Percentiles rank a stretch among this genome's conserved stretches.
Conservation (phyloP, 371 early-diverging fungal genomes). For the Rhizopus arrhizus region DNA sequence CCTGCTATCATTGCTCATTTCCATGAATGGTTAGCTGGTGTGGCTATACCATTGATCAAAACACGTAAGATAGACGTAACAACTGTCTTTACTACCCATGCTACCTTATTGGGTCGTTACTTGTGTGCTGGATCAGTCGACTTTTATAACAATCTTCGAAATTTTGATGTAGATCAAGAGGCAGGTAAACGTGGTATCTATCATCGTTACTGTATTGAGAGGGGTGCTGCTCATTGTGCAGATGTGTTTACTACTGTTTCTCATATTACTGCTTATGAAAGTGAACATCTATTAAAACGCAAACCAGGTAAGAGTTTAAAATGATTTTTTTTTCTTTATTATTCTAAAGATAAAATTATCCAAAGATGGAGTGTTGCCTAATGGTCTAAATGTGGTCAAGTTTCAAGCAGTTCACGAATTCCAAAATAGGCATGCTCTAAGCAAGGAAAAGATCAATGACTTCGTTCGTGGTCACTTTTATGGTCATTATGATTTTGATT, state of each 20-base stretch:
- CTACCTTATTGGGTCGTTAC: conserved; percentile 95
- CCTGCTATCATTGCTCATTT: conserved; percentile 93
- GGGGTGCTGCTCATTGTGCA: conserved; percentile 93
- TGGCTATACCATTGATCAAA: conserved; percentile 87
- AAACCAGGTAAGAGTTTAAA: conserved; percentile 74
- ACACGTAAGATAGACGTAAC: conserved; percentile 86
- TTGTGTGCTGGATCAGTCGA: conserved; percentile 94
- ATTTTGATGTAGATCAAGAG: conserved; percentile 94
- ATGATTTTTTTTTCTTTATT: conserved; percentile 7
- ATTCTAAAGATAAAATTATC: background rate
- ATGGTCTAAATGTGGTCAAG: conserved; percentile 94
- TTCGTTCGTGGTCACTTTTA: conserved; percentile 97
- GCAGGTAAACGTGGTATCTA: conserved; percentile 97
- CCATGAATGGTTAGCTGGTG: conserved; percentile 96
- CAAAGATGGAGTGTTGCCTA: conserved; percentile 92
- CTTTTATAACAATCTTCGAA: conserved; percentile 91
- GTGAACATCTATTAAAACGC: conserved; percentile 90
- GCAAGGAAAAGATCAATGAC: conserved; percentile 94
- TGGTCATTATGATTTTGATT: conserved; percentile 92
- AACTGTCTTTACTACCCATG: conserved; percentile 96
- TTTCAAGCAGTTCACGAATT: conserved; percentile 97
- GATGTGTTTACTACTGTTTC: conserved; percentile 96
- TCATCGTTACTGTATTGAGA: conserved; percentile 96
- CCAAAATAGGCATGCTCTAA: conserved; percentile 92
- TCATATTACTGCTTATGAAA: conserved; percentile 96